These are phyloP conservation scores for Persicaria tinctoria DNA, from an alignment of 148 eudicot species.

Conservation along the genomic window DNA sequence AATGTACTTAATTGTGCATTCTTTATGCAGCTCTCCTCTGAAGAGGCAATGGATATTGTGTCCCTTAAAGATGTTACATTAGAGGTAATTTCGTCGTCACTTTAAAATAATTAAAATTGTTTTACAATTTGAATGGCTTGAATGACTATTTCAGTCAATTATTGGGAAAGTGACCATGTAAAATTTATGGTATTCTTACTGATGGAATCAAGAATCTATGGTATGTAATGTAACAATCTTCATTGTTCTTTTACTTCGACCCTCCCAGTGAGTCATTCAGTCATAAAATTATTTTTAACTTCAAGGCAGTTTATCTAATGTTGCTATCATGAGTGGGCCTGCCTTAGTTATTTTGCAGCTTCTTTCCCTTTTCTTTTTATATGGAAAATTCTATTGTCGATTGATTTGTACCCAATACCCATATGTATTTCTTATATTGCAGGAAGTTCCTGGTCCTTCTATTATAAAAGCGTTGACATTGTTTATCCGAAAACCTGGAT, in stretches of 20 bases:
- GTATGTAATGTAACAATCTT: background rate
- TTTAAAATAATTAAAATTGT: background rate
- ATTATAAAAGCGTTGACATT: conserved; percentile 47
- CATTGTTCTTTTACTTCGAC: background rate
- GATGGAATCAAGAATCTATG: background rate
- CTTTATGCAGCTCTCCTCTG: conserved; percentile 56
- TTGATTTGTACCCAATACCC: background rate
- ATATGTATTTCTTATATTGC: conserved; percentile 8
- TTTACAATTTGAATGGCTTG: background rate
- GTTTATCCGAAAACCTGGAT: conserved; percentile 50
- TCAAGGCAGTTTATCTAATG: background rate
- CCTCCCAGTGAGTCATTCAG: too few relatives aligned
- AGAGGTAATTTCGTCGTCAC: conserved; percentile 43
- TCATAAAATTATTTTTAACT: background rate
- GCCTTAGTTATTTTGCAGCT: conserved; percentile 1
- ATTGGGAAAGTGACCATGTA: background rate
- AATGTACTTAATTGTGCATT: conserved; percentile 17
- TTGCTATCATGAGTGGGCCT: background rate
- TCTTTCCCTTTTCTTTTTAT: background rate
- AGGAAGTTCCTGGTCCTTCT: conserved; percentile 71
- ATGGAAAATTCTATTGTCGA: background rate
- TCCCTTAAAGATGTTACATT: conserved; percentile 57
- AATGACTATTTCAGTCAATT: background rate
- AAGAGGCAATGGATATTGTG: conserved; percentile 51
- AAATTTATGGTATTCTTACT: background rate